These are phyloP conservation scores for Rhodamnia rubescens DNA, from an alignment of 345 rosid species.

Conservation along the genomic window DNA sequence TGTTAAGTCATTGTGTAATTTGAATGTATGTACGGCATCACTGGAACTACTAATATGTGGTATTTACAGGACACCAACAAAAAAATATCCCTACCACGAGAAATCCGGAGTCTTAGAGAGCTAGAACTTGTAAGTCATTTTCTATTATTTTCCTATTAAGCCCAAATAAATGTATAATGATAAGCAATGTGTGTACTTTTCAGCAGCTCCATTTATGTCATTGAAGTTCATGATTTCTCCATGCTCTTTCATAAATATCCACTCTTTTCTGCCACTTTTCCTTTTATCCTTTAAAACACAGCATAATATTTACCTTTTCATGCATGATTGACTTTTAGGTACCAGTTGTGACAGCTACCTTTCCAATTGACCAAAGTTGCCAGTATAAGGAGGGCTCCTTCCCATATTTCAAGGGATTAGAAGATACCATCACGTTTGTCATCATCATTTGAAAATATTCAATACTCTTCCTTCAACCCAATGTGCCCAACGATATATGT, in stretches of 20 bases:
- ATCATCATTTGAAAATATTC: neutral
- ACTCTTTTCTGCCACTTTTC: neutral
- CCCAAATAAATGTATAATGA: neutral
- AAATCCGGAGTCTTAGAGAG: slow-evolving; percentile 69
- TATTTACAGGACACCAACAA: slow-evolving; percentile 60
- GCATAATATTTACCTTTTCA: neutral
- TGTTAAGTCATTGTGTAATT: neutral
- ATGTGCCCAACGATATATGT: neutral
- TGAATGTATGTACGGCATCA: neutral
- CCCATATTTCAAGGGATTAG: slow-evolving; percentile 75
- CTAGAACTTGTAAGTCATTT: slow-evolving; percentile 69
- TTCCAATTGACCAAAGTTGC: slow-evolving; percentile 72
- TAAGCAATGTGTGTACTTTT: neutral
- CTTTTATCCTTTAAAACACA: neutral
- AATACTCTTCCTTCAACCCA: neutral
- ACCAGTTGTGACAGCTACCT: slow-evolving; percentile 83
- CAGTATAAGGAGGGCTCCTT: slow-evolving; percentile 74
- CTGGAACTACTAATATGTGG: neutral
- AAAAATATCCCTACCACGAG: slow-evolving; percentile 65
- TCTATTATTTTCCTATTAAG: neutral
- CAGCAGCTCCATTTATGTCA: neutral
- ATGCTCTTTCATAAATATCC: neutral
- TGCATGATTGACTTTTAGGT: slow-evolving; percentile 31
- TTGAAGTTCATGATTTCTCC: neutral
- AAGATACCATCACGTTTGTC: slow-evolving; percentile 62